Percentiles rank a stretch among this genome's conserved stretches.
phyloP scores from a whole-genome alignment of 83 land plant species.

The Picea mariana region DNA sequence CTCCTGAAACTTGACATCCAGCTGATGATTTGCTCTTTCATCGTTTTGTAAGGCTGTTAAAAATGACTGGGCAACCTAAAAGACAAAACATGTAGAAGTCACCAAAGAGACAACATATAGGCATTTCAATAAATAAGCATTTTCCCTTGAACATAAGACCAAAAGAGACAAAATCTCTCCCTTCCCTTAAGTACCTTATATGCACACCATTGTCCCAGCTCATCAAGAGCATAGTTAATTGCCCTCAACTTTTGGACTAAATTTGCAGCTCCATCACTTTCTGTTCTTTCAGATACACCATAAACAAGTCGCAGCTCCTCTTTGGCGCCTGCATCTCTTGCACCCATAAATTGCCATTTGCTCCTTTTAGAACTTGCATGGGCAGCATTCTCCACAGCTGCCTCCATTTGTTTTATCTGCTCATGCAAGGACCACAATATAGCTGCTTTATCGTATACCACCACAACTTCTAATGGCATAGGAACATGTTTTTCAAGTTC shows the following conservation, averaged over 20 bases:
- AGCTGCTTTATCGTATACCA: constrained; percentile 91
- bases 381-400: constrained; percentile 84
- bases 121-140: neutral
- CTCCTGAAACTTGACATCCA: constrained; percentile 98
- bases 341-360: constrained; percentile 99
- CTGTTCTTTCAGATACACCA: constrained; percentile 98
- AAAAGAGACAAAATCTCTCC: neutral
- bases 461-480: constrained; percentile 85
- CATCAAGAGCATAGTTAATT: constrained; percentile 88
- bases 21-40: constrained; percentile 92
- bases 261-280: constrained; percentile 98
- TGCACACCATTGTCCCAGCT: constrained; percentile 99
- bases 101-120: neutral
- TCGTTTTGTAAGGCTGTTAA: constrained; percentile 88
- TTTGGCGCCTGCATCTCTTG: constrained; percentile 97
- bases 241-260: constrained; percentile 92
- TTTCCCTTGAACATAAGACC: neutral
- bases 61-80: constrained; percentile 88
- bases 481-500: constrained; percentile 97
- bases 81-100: constrained; percentile 8
- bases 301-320: constrained; percentile 93
- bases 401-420: constrained; percentile 91
- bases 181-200: constrained; percentile 61
- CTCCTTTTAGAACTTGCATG: constrained; percentile 78
- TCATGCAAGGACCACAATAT: constrained; percentile 84